Base-by-base conservation (phyloP, 768 basidiomycete species). In the Clavaria fumosa region DNA sequence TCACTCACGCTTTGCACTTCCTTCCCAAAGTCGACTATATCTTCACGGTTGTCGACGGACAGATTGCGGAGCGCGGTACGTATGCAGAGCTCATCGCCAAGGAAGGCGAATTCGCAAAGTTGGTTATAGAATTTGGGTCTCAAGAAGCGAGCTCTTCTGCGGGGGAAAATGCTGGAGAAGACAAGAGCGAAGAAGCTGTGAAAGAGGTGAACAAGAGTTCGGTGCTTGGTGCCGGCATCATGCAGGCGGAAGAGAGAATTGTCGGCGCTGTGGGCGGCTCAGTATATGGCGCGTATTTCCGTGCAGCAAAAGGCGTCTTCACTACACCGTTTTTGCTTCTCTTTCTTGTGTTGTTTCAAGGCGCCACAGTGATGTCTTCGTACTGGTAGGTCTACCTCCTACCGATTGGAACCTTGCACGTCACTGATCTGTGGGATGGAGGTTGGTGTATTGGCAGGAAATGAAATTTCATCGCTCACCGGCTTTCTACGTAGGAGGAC, bases 1-100 rank as follows among this genome's bases (percentile, higher is more conserved):
- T 93, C 32, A 96, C 90, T 0, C 88, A 93, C 50, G 86, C 84
- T 1, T 64, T 93, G 6, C 88, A 93, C 56, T 83, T 91, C 62
- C 68, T 96, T 18, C 80, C 83, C 1, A 65, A 80, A 40, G 83
- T 85, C 19, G 88, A 93, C 54, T 82, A 84, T 50, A 79, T 96
- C 51, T 76, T 77, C 50, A 75, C 77, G 23, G 59, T 96, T 35
- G 66, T 68, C 7, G 75, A 88, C 27, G 89, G 90, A 4, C 64
- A 61, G 23, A 73, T 96, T 41, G 70, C 69, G 15, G 89, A 93
- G 54, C 69, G 67, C 7, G 90, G 90, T 2, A 78, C 84, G 1
- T 93, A 82, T 47, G 49, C 59, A 0, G 75, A 82, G 34, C 66
- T 96, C 24, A 73, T 84, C 57, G 54, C 54, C 6, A 66, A 60